phyloP scores from a whole-genome alignment of 805 yeast species.

The Lipomyces mesembrius region DNA sequence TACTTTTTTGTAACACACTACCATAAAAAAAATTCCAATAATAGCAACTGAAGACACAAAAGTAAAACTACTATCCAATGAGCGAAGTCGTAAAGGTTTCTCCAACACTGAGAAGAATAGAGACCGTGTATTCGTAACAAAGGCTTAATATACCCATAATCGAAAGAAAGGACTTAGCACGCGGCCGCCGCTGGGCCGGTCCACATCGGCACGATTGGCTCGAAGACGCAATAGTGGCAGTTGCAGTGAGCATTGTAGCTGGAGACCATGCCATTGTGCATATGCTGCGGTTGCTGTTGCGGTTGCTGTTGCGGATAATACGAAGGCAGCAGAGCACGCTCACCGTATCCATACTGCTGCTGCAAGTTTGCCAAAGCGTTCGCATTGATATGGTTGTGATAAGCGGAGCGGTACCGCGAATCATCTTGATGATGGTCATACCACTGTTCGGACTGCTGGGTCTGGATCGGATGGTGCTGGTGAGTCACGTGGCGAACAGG shows the following conservation, averaged over 20 bases:
- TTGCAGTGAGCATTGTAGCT: slow-evolving; percentile 27
- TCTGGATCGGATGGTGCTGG: background rate
- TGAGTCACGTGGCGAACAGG: background rate
- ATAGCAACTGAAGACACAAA: background rate
- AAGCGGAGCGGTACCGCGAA: background rate
- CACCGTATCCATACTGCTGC: slow-evolving; percentile 9
- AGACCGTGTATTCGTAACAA: background rate
- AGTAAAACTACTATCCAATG: slow-evolving; percentile 2
- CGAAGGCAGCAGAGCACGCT: background rate
- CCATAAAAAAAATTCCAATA: background rate
- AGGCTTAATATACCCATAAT: background rate
- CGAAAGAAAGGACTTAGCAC: slow-evolving; percentile 13
- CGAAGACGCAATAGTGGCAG: slow-evolving; percentile 33
- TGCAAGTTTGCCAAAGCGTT: slow-evolving; percentile 5
- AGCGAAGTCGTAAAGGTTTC: background rate
- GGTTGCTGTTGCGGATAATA: slow-evolving; percentile 10
- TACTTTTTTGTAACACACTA: background rate
- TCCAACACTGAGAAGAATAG: background rate
- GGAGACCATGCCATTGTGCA: slow-evolving; percentile 11
- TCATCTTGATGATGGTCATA: slow-evolving; percentile 14
- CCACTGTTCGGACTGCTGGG: slow-evolving; percentile 1
- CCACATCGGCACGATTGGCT: slow-evolving; percentile 23
- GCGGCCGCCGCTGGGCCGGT: slow-evolving; percentile 32
- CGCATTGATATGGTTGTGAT: background rate
- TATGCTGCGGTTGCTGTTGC: too few relatives aligned